Evolutionary conservation across 1,139 yeast genomes (phyloP).

Genomic region (Pichia sp.): DNA sequence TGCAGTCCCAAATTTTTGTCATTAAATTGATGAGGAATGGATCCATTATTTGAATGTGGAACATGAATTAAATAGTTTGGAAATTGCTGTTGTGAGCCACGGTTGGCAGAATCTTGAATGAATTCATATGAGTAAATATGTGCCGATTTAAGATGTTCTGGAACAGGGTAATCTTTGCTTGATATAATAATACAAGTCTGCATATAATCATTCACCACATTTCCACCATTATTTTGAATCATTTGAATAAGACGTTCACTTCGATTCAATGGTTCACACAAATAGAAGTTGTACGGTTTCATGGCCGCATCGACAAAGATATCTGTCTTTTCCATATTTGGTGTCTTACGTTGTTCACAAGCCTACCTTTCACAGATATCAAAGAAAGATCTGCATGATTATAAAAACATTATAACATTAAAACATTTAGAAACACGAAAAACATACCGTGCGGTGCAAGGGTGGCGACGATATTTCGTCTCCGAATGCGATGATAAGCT

Average conservation of each 20-base stretch:
- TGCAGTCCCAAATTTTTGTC: background rate
- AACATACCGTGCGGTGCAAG: conserved; percentile 10
- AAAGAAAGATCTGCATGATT: too few relatives aligned
- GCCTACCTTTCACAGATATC: too few relatives aligned
- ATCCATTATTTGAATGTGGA: conserved; percentile 12
- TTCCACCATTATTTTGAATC: conserved; percentile 24
- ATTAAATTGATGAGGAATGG: conserved; percentile 9
- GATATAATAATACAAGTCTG: conserved; percentile 22
- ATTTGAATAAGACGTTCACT: conserved; percentile 18
- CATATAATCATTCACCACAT: conserved; percentile 19
- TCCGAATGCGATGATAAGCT: background rate
- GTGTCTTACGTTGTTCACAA: background rate
- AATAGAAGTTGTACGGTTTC: conserved; percentile 23
- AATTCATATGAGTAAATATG: conserved; percentile 25
- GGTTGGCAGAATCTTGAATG: conserved; percentile 22
- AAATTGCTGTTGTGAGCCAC: conserved; percentile 23
- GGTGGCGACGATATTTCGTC: conserved; percentile 6
- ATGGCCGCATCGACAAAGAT: conserved; percentile 14
- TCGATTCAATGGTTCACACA: conserved; percentile 24
- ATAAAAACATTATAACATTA: too few relatives aligned
- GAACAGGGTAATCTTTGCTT: conserved; percentile 17
- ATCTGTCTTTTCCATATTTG: conserved; percentile 3
- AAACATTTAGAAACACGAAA: too few relatives aligned
- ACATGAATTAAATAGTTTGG: conserved; percentile 21
- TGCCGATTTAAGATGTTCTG: conserved; percentile 19